Evolutionary conservation across 352 stramenopile genomes (phyloP), one percentile per base, ranked within the genome.

Genomic region (Globisporangium yorkense): DNA sequence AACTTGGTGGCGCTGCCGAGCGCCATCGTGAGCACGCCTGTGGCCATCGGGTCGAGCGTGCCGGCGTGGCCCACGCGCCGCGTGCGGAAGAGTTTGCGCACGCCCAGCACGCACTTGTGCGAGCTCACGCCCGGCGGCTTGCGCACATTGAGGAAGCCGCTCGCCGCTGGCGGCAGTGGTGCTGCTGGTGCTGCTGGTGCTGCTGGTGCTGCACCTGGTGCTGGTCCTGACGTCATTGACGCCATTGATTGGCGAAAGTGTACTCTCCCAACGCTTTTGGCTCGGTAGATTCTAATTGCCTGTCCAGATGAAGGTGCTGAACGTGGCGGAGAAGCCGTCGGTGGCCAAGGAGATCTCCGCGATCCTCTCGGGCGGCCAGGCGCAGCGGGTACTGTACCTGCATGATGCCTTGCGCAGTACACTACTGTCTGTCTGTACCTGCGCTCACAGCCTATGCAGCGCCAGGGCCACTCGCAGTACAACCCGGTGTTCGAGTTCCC

Each of bases 301-400:
- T 5, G 12, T 5, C 41, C 1, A 39, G 5, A 95, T 93, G 86
- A 82, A 80, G 37, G 86, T 93, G 64, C 84, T 99, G 18, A 99
- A 99, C 72, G 97, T 99, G 50, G 97, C 98, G 43, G 98, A 99
- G 87, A 99, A 99, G 81, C 97, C 97, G 47, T 98, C 90, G 16
- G 97, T 99, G 56, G 98, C 98, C 46, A 98, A 98, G 68, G 92
- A 98, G 53, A 91, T 99, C 62, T 85, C 96, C 54, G 65, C 73
- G 62, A 98, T 99, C 62, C 71, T 99, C 81, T 96, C 77, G 7
- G 67, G 70, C 10, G 74, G 87, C 31, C 61, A 64, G 31, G 73
- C 55, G 9, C 71, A 87, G 44, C 71, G 76, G 69, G 87, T 94
- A 66, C 65, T 74, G 5, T n/a, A 33, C 18, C 49, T 15, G 48